Evolutionary conservation across 176 grass and related monocot genomes (phyloP).

Genomic region (Musa itinerans): DNA sequence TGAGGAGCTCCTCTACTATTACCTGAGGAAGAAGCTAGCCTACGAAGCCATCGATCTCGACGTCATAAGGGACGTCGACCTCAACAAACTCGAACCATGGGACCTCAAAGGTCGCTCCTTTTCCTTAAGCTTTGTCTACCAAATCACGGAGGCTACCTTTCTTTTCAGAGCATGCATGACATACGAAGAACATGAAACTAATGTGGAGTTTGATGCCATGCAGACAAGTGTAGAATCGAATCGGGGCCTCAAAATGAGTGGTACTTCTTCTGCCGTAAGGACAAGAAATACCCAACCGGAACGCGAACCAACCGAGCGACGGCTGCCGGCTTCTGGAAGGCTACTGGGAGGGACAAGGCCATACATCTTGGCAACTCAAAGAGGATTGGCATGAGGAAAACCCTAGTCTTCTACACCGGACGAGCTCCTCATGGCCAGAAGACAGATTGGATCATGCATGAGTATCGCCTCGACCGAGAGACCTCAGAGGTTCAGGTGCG

Average conservation of each 20-base stretch:
- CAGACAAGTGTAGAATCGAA: constrained; percentile 73
- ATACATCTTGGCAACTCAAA: constrained; percentile 30
- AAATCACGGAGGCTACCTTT: background rate
- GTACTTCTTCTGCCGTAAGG: constrained; percentile 41
- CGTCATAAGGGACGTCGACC: constrained; percentile 72
- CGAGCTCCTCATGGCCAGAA: constrained; percentile 69
- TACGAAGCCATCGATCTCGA: constrained; percentile 71
- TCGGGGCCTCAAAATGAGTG: constrained; percentile 46
- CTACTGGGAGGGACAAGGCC: constrained; percentile 54
- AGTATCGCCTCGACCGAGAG: constrained; percentile 21
- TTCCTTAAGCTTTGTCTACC: background rate
- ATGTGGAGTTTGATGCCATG: background rate
- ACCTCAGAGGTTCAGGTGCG: constrained; percentile 7
- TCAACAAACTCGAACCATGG: constrained; percentile 89
- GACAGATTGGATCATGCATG: constrained; percentile 40
- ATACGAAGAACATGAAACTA: background rate
- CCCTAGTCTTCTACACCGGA: constrained; percentile 84
- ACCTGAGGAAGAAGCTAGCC: constrained; percentile 69
- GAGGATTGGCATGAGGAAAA: constrained; percentile 76
- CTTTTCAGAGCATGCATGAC: background rate
- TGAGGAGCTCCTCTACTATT: constrained; percentile 80
- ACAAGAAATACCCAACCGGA: constrained; percentile 35
- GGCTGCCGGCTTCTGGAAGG: constrained; percentile 67
- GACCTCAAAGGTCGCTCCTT: constrained; percentile 53
- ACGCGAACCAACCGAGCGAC: constrained; percentile 67